phyloP scores from a whole-genome alignment of 495 filamentous ascomycete genomes.

The Neurospora sp. region DNA sequence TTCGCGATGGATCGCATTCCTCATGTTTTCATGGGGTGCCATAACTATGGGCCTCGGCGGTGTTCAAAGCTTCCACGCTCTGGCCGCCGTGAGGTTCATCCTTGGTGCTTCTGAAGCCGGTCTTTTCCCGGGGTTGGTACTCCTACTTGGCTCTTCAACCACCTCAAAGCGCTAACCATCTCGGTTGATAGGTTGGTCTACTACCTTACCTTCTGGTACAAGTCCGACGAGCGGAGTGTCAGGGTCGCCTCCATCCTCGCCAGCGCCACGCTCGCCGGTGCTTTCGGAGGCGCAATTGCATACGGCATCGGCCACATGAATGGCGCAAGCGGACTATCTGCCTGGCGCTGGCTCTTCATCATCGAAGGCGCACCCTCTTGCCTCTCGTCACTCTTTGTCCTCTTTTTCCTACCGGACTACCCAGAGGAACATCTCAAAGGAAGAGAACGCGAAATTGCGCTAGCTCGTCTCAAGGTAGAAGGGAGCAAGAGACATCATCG shows the following conservation, averaged over 20 bases:
- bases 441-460: conserved; percentile 47
- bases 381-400: conserved; percentile 43
- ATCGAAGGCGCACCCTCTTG: conserved; percentile 57
- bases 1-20: conserved; percentile 55
- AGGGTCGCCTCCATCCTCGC: conserved; percentile 57
- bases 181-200: conserved; percentile 31
- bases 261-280: conserved; percentile 58
- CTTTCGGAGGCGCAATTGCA: conserved; percentile 62
- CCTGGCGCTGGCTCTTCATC: conserved; percentile 70
- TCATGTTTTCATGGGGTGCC: conserved; percentile 61
- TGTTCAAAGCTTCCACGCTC: conserved; percentile 40
- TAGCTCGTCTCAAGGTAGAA: conserved; percentile 42
- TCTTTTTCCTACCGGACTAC: conserved; percentile 56
- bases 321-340: conserved; percentile 44
- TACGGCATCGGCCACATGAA: conserved; percentile 62
- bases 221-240: conserved; percentile 52
- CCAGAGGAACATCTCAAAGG: conserved; percentile 48
- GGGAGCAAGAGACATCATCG: conserved; percentile 45
- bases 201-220: conserved; percentile 65
- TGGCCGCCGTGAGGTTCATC: conserved; percentile 56
- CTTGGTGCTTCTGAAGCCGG: conserved; percentile 47
- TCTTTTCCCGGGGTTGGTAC: conserved; percentile 50
- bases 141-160: no score
- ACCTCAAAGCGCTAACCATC: neutral
- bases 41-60: conserved; percentile 56